Evolutionary conservation across 306 rosid species (phyloP).

Genomic region (Lathyrus aphaca): DNA sequence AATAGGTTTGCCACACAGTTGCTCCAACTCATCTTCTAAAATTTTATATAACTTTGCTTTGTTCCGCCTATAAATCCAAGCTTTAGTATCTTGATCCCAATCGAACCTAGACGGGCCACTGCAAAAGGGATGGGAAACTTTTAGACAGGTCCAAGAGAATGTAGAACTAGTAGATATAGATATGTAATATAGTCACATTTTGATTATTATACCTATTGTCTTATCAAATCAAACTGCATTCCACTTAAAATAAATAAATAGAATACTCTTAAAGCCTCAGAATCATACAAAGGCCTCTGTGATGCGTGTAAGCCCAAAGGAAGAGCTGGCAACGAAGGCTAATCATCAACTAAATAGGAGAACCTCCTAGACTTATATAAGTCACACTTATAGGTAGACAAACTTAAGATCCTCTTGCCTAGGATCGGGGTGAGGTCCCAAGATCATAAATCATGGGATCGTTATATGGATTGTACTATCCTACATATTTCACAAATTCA

Average conservation of each 20-base stretch:
- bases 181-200: background rate
- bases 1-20: slow-evolving; percentile 72
- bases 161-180: background rate
- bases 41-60: slow-evolving; percentile 57
- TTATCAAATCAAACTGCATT: background rate
- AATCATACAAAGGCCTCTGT: slow-evolving; percentile 14
- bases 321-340: background rate
- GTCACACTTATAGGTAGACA: background rate
- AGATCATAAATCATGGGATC: background rate
- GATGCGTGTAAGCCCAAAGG: background rate
- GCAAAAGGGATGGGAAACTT: slow-evolving; percentile 39
- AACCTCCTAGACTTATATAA: background rate
- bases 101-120: slow-evolving; percentile 93
- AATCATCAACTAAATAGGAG: background rate
- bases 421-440: background rate
- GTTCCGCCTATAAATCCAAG: slow-evolving; percentile 85
- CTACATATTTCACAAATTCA: background rate
- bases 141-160: slow-evolving; percentile 12
- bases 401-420: background rate
- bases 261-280: background rate
- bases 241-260: slow-evolving; percentile 21
- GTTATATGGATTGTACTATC: background rate
- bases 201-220: slow-evolving; percentile 1
- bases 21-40: slow-evolving; percentile 68
- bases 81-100: slow-evolving; percentile 69